Evolutionary conservation across 768 basidiomycete genomes (phyloP), one percentile per base, ranked within the genome.

Genomic region (Amyloporia xantha): DNA sequence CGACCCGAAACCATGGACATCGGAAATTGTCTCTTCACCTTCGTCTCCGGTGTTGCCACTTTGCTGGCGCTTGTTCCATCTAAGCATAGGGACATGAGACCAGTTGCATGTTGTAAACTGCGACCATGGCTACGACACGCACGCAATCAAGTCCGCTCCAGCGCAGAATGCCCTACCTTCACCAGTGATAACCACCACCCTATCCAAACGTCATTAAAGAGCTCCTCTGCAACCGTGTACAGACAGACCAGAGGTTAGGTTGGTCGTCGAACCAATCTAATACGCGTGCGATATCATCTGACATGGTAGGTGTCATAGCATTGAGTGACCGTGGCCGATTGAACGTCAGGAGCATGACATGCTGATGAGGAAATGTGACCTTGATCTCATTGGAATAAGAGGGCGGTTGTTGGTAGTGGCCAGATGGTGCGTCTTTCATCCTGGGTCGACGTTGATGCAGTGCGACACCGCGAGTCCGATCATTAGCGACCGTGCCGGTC

Each of bases 71-170:
- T 70, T 62, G 58, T 76, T 71, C 86, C 86, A 88, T 47, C 85
- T 88, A 15, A 23, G n/a, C 12, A 23, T 24, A 47, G 15, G n/a
- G n/a, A n/a, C 36, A 28, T 27, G 50, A 41, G 20, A 5, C n/a
- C 6, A 44, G 4, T 5, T 33, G 15, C n/a, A 27, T 10, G 25
- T 4, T 44, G 7, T 11, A 20, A 10, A 40, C 10, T 7, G 19
- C 10, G 7, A 40, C 4, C 5, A 24, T 41, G 23, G 15, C 19
- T 21, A 4, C 20, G 4, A 4, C 3, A 72, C 80, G 50, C 60
- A 86, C 85, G 76, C 77, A 66, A 81, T 81, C 43, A 91, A 71
- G 63, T 91, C 89, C 33, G 84, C 85, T 13, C 88, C 89, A 13
- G 86, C 86, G 56, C 86, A 89, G 66, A 91, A 91, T 1, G 74